Evolutionary conservation across 1,139 yeast genomes (phyloP).

Genomic region (Magnusiomyces suaveolens): DNA sequence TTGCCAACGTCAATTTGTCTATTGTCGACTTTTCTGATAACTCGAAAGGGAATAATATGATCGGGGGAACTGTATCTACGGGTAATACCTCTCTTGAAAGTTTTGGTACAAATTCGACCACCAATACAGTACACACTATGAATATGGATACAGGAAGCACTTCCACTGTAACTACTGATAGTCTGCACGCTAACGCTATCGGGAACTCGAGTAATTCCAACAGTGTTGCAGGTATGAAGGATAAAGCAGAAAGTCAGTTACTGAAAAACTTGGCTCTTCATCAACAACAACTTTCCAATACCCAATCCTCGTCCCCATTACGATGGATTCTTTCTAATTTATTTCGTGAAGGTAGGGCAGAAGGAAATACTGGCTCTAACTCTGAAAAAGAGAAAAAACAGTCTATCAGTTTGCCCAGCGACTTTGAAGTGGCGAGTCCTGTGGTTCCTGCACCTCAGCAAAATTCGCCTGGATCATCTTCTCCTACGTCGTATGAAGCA

Average conservation of each 20-base stretch:
- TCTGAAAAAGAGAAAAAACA: neutral
- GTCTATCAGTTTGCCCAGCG: neutral
- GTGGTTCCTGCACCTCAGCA: neutral
- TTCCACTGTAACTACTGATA: neutral
- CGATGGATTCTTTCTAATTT: conserved; percentile 26
- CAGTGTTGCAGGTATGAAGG: neutral
- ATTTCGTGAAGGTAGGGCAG: conserved; percentile 20
- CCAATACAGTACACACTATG: too few relatives aligned
- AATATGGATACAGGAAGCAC: too few relatives aligned
- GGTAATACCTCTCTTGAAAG: conserved; percentile 4
- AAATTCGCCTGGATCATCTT: neutral
- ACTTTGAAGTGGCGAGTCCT: neutral
- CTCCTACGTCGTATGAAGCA: neutral
- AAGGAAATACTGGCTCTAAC: conserved; percentile 6
- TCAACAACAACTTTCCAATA: conserved; percentile 4
- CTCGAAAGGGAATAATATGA: neutral
- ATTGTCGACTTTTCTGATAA: conserved; percentile 7
- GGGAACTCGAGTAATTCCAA: neutral
- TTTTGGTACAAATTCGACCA: neutral
- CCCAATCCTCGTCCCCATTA: conserved; percentile 22
- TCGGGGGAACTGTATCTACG: too few relatives aligned
- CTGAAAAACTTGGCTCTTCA: neutral
- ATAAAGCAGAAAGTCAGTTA: neutral
- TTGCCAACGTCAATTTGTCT: conserved; percentile 10
- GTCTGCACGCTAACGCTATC: neutral